Base-by-base conservation (phyloP, 257 asterid species). In the Solanum chiquidenum region DNA sequence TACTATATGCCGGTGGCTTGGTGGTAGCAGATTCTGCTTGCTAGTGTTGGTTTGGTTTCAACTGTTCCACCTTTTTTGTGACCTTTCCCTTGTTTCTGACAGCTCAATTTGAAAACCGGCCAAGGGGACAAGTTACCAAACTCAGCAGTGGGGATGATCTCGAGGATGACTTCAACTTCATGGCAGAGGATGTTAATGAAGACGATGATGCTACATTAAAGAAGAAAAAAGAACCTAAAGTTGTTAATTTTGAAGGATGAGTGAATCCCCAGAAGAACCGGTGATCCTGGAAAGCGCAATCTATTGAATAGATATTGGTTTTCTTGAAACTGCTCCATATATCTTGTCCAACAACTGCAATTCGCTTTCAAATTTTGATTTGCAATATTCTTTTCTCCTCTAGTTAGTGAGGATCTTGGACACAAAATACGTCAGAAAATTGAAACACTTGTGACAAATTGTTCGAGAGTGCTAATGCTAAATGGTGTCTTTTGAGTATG, bases 61-160 rank as follows among this genome's bases (percentile, higher is more conserved):
- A 9, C 37, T 80, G 62, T 44, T 77, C 52, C 83, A 85, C 66
- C 60, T 83, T 34, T 77, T 27, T 29, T 80, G 14, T 69, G 49
- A 74, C 33, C 35, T 33, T 76, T 52, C 37, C 42, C 55, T 79
- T 37, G 76, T 86, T 72, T 89, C 33, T 74, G 85, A 12, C 92
- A 93, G 95, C 85, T 83, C 91, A 89, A 86, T 82, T 79, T 66
- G 86, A 92, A 84, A 94, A 90, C 88, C 91, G 89, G 87, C 94
- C 94, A 21, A 93, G 92, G 31, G 89, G 88, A 85, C 91, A 90
- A 83, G 89, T 94, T 86, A 97, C 94, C 37, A 95, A 89, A 90
- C 90, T 97, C 46, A 25, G 66, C 27, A 90, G 99, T 5, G 99
- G 99, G 13, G 99, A 97, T 68, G 99, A 97, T 91, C 98, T 96